Conservation (phyloP, 2,329 filamentous ascomycete genomes). For the Paracorniculantispora psalliotae region DNA sequence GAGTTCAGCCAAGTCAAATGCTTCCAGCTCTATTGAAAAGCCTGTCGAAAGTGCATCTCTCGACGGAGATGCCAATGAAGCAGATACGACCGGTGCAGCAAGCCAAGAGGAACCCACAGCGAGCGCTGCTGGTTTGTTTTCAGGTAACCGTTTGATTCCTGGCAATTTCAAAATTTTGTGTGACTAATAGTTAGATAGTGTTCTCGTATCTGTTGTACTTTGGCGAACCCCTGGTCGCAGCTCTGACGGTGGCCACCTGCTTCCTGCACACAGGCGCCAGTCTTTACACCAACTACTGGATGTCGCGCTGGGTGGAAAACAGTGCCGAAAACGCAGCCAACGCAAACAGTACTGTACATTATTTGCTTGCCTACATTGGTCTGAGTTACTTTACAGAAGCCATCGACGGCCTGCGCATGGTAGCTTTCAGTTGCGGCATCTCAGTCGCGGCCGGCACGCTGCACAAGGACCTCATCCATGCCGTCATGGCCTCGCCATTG, state of each 20-base stretch:
- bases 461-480: conserved; percentile 46
- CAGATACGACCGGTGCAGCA: neutral
- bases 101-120: neutral
- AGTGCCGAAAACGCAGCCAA: conserved; percentile 35
- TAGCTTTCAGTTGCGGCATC: conserved; percentile 49
- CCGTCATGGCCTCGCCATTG: conserved; percentile 48
- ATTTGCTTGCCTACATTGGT: conserved; percentile 35
- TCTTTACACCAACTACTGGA: conserved; percentile 42
- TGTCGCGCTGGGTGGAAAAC: conserved; percentile 50
- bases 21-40: too few relatives aligned
- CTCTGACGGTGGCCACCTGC: conserved; percentile 33
- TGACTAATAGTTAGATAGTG: too few relatives aligned
- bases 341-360: conserved; percentile 37
- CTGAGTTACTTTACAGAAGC: conserved; percentile 20
- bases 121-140: neutral
- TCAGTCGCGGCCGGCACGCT: conserved; percentile 50
- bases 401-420: conserved; percentile 21
- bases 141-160: too few relatives aligned
- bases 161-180: too few relatives aligned
- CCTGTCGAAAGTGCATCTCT: too few relatives aligned
- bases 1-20: too few relatives aligned
- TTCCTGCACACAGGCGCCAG: conserved; percentile 37
- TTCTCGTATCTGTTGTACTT: conserved; percentile 48
- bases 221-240: conserved; percentile 39
- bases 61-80: too few relatives aligned